Evolutionary conservation across 2,329 filamentous ascomycete genomes (phyloP), one percentile per base, ranked within the genome.

Genomic region (Ophiostoma australiae): DNA sequence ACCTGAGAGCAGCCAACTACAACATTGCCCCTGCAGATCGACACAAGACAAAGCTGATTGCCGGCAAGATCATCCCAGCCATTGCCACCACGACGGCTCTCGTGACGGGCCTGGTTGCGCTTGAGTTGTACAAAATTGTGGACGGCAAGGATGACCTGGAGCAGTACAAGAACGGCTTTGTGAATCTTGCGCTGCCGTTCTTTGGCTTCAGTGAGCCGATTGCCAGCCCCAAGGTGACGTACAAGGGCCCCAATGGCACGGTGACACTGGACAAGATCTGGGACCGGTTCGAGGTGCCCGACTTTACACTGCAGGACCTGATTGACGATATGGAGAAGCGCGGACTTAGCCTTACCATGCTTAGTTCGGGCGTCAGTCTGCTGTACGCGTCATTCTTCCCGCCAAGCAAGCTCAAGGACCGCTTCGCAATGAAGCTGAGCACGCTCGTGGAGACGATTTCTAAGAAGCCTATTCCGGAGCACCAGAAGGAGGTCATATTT

Each of bases 1-100:
- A 99, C 80, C 84, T 99, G 72, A 92, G 96, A 72, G 95, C 95
- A 0, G 91, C 97, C 81, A 99, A 99, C 83, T 99, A 99, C 87
- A 97, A 95, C 80, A 99, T 99, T 75, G 89, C 92, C 77, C 87
- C 89, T 74, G 94, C 95, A 0, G 94, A 99, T 78, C 88, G 93
- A 73, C 95, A 97, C 86, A 97, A 95, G 89, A 99, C 94, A 73
- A 99, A 99, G 84, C 98, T 99, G 81, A 99, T 99, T 79, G 96
- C 95, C 41, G 95, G 95, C 80, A 99, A 99, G 87, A 99, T 99
- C 76, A 99, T 99, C 75, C 95, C 95, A 31, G 95, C 95, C 66
- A 99, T 99, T 80, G 95, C 95, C 65, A 99, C 95, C 3, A 98
- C 95, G 0, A 99, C 95, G 2, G 94, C 95, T 3, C 84, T 99